Base-by-base conservation (phyloP, 169 alveolate genomes). In the Ophryocystis elektroscirrha region DNA sequence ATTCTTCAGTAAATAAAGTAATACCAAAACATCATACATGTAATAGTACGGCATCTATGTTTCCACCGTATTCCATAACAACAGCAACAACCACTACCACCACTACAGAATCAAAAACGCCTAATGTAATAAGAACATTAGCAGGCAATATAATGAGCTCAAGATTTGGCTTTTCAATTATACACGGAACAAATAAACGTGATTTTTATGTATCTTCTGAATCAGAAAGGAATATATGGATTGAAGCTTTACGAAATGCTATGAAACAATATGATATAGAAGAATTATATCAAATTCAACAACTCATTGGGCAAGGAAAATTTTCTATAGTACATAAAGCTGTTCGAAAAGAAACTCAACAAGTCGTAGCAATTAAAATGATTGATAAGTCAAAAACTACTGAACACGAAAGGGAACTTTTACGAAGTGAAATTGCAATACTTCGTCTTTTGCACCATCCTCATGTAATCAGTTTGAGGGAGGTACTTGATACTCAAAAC, bases 351-450 rank as follows among this genome's bases (percentile, higher is more conserved):
- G 53, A 45, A 46, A 71, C 87, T 1, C 70, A 67, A 25, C 70
- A 69, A n/a, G 74, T 65, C 28, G 72, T 46, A 45, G 89, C 89
- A 5, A 71, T 79, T 32, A 79, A 79, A 56, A 71, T 78, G 9
- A 76, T 79, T 23, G 87, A 79, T 58, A 79, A 79, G 53, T 55
- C 60, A 20, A 52, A 63, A 37, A 69, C 76, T 39, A 54, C 70
- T n/a, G 53, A 53, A 27, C 76, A 75, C 47, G 89, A 79, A 49
- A 51, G 74, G 20, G 89, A 80, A 38, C 49, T 73, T 43, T 53
- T 80, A 9, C 37, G 89, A 15, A 71, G 85, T 47, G 90, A 80
- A 55, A 73, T 80, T 37, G 78, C 82, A 19, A 80, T 80, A 20
- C 59, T 80, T 35, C 56, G 84, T 16, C 66, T 80, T 25, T 51